A percentile compares a stretch with the other conserved stretches of the same genome.
Conservation (phyloP, 495 filamentous ascomycete species). For the Trichodelitschia bisporula region DNA sequence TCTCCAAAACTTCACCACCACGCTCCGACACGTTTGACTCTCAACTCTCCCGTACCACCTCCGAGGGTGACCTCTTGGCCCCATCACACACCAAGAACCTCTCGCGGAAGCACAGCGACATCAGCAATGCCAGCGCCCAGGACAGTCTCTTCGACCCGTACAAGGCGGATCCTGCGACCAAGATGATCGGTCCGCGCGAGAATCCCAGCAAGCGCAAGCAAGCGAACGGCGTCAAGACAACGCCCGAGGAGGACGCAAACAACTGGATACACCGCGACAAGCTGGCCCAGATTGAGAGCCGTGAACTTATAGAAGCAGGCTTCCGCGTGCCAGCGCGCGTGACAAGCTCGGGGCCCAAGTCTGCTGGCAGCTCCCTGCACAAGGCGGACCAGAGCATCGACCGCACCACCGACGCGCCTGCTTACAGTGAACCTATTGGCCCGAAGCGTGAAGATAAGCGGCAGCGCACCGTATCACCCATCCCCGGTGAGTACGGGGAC, state of each 20-base stretch:
- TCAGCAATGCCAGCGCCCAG: conserved; percentile 28
- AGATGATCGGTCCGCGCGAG: conserved; percentile 17
- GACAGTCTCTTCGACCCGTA: conserved; percentile 33
- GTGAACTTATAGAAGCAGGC: conserved; percentile 79
- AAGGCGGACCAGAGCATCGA: background rate
- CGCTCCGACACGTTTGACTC: too few relatives aligned
- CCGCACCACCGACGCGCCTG: background rate
- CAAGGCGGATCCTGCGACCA: conserved; percentile 16
- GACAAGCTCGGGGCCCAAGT: conserved; percentile 33
- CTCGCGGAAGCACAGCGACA: conserved; percentile 20
- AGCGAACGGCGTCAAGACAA: conserved; percentile 2
- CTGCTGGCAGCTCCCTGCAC: conserved; percentile 13
- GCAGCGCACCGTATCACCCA: conserved; percentile 21
- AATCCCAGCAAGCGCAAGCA: conserved; percentile 13
- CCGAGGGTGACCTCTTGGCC: conserved; percentile 5
- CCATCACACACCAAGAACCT: conserved; percentile 11
- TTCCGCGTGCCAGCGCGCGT: conserved; percentile 40
- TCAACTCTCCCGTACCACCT: conserved; percentile 6
- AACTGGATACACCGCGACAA: conserved; percentile 97
- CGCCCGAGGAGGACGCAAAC: conserved; percentile 25
- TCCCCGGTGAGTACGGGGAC: conserved; percentile 17
- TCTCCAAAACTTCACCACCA: conserved; percentile 2
- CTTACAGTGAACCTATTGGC: too few relatives aligned
- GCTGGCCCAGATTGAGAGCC: conserved; percentile 73
- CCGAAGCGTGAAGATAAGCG: conserved; percentile 20